Evolutionary conservation across 208 protist species (phyloP), one percentile per base, ranked within the genome.

Genomic region (Leptomonas pyrrhocoris): DNA sequence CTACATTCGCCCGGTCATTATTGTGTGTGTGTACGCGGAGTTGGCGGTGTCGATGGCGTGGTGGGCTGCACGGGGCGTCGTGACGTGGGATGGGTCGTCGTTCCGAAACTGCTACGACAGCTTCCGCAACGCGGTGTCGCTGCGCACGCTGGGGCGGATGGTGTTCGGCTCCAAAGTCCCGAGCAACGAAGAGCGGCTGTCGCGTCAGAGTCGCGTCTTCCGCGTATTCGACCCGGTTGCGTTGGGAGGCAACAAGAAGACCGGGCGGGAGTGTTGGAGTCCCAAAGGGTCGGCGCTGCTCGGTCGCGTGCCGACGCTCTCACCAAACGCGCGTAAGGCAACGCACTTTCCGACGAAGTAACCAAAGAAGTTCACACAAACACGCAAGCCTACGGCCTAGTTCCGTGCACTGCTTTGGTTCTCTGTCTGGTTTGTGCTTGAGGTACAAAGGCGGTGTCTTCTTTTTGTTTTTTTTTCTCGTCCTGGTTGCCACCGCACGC

Each of bases 1-100:
- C 7, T 80, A 74, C 71, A 55, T 95, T 43, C 79, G 79, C 0
- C 86, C 81, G 0, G 57, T 87, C 2, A 59, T 86, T 23, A 73
- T 84, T n/a, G 45, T 80, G 3, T 82, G 45, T 50, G 80, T 95
- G 36, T 90, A 90, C 69, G 59, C 60, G n/a, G 85, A 93, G 61
- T 74, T 93, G 23, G 56, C 69, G 19, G 36, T 83, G 64, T 83
- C 82, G 54, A 74, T 85, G 56, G 21, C 48, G 72, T 81, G 50
- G 70, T 50, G 78, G 61, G 50, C 64, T 48, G 54, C 34, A 30
- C 70, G 54, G 16, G 67, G 49, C 23, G 27, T 79, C 18, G 0
- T 83, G 8, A 60, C 30, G 9, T 60, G 78, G 28, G 73, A 83
- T 34, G 23, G 43, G 5, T 28, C 49, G 40, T 72, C 77, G 2